Conservation (phyloP, 1,284 basidiomycete genomes). For the Apiotrichum gamsii region DNA sequence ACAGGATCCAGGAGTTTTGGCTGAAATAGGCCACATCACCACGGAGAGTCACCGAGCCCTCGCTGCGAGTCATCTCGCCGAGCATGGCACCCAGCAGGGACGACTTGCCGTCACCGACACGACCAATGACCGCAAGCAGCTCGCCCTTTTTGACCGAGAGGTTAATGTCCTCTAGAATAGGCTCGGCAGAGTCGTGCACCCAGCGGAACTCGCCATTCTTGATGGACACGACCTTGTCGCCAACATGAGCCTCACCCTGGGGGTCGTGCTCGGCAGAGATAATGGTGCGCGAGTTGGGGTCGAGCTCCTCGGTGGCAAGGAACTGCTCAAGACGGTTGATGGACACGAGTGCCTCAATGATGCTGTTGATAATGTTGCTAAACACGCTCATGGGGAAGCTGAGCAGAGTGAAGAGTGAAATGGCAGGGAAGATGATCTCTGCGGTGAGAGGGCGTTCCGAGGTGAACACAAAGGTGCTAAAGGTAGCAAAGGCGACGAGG, state of each 20-base stretch:
- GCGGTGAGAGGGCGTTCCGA: conserved; percentile 70
- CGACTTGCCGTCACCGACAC: conserved; percentile 89
- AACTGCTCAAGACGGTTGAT: conserved; percentile 72
- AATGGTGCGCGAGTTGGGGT: conserved; percentile 61
- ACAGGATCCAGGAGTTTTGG: conserved; percentile 86
- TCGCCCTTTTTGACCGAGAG: conserved; percentile 76
- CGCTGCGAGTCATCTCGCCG: conserved; percentile 76
- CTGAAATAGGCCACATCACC: conserved; percentile 82
- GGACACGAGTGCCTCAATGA: conserved; percentile 66
- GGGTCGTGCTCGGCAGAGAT: conserved; percentile 47
- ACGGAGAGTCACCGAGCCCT: conserved; percentile 64
- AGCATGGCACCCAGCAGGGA: conserved; percentile 48
- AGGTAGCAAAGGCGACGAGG: conserved; percentile 77
- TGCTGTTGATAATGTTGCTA: conserved; percentile 46
- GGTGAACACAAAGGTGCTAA: conserved; percentile 69
- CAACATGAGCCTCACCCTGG: conserved; percentile 49
- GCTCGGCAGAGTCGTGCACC: conserved; percentile 54
- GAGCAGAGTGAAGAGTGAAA: conserved; percentile 87
- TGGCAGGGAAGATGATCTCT: conserved; percentile 89
- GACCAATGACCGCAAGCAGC: conserved; percentile 75
- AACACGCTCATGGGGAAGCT: conserved; percentile 76
- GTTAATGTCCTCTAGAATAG: conserved; percentile 71
- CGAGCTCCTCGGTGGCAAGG: conserved; percentile 71
- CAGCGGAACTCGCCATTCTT: conserved; percentile 71
- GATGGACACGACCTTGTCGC: conserved; percentile 69